phyloP scores from a whole-genome alignment of 208 protist species.

The Acanthamoeba castellanii region DNA sequence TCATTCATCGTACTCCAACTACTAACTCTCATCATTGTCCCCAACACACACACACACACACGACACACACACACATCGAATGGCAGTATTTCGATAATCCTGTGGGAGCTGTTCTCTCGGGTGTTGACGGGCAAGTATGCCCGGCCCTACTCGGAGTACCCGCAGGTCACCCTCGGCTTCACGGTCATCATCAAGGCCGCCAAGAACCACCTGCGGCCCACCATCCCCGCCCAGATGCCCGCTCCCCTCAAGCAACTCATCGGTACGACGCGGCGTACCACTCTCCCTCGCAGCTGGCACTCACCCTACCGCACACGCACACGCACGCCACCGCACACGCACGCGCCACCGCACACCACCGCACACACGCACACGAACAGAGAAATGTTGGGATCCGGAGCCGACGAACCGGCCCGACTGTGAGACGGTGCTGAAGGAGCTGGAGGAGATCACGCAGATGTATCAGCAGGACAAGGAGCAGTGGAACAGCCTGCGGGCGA shows the following conservation, averaged over 20 bases:
- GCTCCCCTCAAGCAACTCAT: slow-evolving; percentile 40
- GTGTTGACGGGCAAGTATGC: slow-evolving; percentile 50
- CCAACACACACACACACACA: not conserved
- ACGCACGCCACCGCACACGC: too few relatives aligned
- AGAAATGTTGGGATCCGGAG: slow-evolving; percentile 37
- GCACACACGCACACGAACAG: not conserved
- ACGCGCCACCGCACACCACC: not conserved
- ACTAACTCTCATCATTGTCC: not conserved
- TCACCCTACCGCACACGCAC: too few relatives aligned
- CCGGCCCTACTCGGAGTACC: slow-evolving; percentile 37
- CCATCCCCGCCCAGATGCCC: slow-evolving; percentile 6
- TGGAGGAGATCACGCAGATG: not conserved
- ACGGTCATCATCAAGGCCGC: slow-evolving; percentile 61
- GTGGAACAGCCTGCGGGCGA: slow-evolving; percentile 36
- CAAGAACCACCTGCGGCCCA: slow-evolving; percentile 53
- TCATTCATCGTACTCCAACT: too few relatives aligned
- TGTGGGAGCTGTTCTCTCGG: slow-evolving; percentile 45
- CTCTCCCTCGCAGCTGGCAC: too few relatives aligned
- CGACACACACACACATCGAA: not conserved
- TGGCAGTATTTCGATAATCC: slow-evolving; percentile 35
- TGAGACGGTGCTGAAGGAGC: not conserved
- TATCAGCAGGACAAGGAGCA: slow-evolving; percentile 46
- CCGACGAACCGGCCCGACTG: slow-evolving; percentile 25
- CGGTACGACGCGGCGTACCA: not conserved
- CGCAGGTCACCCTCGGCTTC: slow-evolving; percentile 54